Base-by-base conservation (phyloP, 169 alveolate genomes). In the Cyclospora cayetanensis region DNA sequence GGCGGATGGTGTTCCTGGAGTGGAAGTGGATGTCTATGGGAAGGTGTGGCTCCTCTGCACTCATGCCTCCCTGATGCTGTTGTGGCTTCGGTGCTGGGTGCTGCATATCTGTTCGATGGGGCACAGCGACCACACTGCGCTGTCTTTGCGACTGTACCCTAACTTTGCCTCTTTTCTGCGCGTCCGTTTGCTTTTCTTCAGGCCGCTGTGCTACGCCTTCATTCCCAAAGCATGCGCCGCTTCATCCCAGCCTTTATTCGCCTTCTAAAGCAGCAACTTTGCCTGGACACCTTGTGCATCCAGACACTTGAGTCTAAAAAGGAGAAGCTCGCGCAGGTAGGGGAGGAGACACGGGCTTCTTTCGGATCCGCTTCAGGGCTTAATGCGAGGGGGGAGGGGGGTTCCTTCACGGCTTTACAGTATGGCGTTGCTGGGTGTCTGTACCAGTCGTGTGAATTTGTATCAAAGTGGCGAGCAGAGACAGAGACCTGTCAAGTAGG, bases 1-100 rank as follows among this genome's bases (percentile, higher is more conserved):
- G 65, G 87, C 92, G 3, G 92, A 87, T 50, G 92, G 92, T 9
- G n/a, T 87, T 4, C 92, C 92, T 12, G 92, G 92, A 0, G 80
- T 87, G n/a, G 92, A 87, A 72, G 68, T 87, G 4, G 92, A 87
- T 63, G 66, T 87, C 60, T 70, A 76, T 87, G 63, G 87, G 72
- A 41, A 39, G 76, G 89, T 79, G 86, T 27, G 65, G 35, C 72
- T 3, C 41, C 72, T 60, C 41, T 37, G 4, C 37, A 4, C 29
- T 31, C 35, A 27, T 53, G n/a, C n/a, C n/a, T 46, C 15, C 60
- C 70, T 55, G 70, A 20, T 55, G 70, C 70, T 55, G 70, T 29
- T 55, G 70, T 29, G 9, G 70, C 70, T 55, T n/a, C n/a, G n/a
- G n/a, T n/a, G n/a, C n/a, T n/a, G n/a, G n/a, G n/a, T n/a, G n/a